Conservation (phyloP, 352 stramenopile genomes). For the Phytophthora sp. region DNA sequence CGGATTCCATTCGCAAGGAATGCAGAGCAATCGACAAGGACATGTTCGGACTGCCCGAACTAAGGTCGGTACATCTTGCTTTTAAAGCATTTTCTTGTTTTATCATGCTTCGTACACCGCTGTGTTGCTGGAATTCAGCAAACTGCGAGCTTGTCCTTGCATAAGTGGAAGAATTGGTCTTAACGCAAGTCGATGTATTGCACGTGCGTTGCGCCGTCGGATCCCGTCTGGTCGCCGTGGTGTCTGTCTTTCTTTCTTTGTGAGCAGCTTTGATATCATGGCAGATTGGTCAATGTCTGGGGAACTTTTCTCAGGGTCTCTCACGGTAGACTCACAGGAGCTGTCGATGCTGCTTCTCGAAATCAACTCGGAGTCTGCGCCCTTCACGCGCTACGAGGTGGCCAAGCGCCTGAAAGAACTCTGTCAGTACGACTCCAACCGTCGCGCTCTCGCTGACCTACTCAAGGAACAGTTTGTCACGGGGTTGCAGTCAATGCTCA, state of each 20-base stretch:
- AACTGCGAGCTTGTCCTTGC: conserved; percentile 7
- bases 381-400: conserved; percentile 68
- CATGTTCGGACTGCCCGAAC: conserved; percentile 60
- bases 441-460: conserved; percentile 45
- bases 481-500: conserved; percentile 65
- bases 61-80: conserved; percentile 50
- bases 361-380: conserved; percentile 53
- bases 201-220: conserved; percentile 16
- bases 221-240: conserved; percentile 11
- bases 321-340: conserved; percentile 54
- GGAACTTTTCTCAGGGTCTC: conserved; percentile 54
- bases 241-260: conserved; percentile 23
- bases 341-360: conserved; percentile 66
- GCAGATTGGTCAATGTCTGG: conserved; percentile 56
- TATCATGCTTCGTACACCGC: conserved; percentile 21
- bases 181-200: conserved; percentile 32
- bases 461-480: conserved; percentile 60
- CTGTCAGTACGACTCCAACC: conserved; percentile 62
- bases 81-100: conserved; percentile 27
- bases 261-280: conserved; percentile 71
- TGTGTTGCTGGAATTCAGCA: conserved; percentile 19
- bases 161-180: conserved; percentile 17
- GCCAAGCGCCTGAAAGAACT: conserved; percentile 81
- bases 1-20: conserved; percentile 65
- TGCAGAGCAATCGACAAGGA: conserved; percentile 70